phyloP scores from a whole-genome alignment of 2,329 filamentous ascomycete genomes.

The Colletotrichum spinosum region DNA sequence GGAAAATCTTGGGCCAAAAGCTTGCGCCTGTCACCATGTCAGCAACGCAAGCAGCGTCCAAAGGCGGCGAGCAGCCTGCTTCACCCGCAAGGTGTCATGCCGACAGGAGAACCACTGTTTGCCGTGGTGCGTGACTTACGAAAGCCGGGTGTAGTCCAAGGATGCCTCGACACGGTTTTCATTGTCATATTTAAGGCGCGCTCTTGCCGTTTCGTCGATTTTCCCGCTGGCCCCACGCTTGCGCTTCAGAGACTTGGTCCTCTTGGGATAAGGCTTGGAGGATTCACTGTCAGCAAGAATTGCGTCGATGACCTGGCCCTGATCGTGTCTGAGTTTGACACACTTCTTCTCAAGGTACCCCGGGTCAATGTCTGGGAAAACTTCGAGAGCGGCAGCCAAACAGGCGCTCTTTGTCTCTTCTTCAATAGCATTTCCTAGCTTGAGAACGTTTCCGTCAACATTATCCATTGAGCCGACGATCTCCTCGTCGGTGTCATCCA shows the following conservation, averaged over 20 bases:
- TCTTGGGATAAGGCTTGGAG: slow-evolving; percentile 51
- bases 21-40: slow-evolving; percentile 17
- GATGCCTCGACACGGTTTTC: slow-evolving; percentile 7
- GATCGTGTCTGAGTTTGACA: slow-evolving; percentile 42
- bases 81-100: too few species aligned
- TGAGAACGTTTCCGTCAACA: too few species aligned
- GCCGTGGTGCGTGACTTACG: slow-evolving; percentile 23
- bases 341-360: slow-evolving; percentile 49
- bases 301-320: slow-evolving; percentile 47
- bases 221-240: slow-evolving; percentile 49
- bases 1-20: slow-evolving; percentile 52
- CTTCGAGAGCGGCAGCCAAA: slow-evolving; percentile 43
- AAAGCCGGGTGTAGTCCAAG: background rate
- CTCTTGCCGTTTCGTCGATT: slow-evolving; percentile 37
- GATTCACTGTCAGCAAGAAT: slow-evolving; percentile 56
- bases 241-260: slow-evolving; percentile 50
- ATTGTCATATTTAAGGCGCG: slow-evolving; percentile 10
- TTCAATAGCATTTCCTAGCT: slow-evolving; percentile 19
- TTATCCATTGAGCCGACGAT: too few species aligned
- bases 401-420: slow-evolving; percentile 40
- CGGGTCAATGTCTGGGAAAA: slow-evolving; percentile 61
- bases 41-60: too few species aligned
- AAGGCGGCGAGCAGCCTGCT: too few species aligned
- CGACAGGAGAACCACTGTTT: background rate
- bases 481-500: too few species aligned